A percentile compares a stretch with the other conserved stretches of the same genome.
These are phyloP conservation scores for Aethionema arabicum DNA, from an alignment of 345 rosid species.

Conservation along the genomic window DNA sequence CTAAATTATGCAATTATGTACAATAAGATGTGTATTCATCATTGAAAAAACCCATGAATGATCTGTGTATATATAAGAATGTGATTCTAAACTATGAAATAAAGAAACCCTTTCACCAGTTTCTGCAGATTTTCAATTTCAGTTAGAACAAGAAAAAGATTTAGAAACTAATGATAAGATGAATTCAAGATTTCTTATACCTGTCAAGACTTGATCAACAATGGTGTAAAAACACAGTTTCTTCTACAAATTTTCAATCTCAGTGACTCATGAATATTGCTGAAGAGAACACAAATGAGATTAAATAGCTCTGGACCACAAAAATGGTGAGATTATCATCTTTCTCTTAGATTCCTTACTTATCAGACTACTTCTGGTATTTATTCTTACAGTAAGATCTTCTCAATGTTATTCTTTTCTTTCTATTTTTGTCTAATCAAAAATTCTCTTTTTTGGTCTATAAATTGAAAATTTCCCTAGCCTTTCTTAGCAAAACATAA, in stretches of 20 bases:
- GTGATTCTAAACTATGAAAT: neutral
- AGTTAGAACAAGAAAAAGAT: too few relatives aligned
- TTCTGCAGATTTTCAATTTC: slow-evolving; percentile 89
- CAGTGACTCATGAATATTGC: neutral
- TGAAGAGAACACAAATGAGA: too few relatives aligned
- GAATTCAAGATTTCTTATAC: neutral
- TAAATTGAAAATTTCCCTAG: neutral
- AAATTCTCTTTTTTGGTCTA: slow-evolving; percentile 22
- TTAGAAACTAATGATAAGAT: neutral
- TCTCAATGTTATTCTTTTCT: slow-evolving; percentile 21
- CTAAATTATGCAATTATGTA: too few relatives aligned
- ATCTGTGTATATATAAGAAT: neutral
- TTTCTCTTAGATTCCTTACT: slow-evolving; percentile 19
- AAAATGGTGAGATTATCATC: too few relatives aligned
- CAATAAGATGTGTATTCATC: slow-evolving; percentile 12
- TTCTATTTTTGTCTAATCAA: neutral
- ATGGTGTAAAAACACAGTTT: too few relatives aligned
- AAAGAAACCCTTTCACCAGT: slow-evolving; percentile 48
- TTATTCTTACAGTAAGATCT: neutral
- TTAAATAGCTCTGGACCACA: too few relatives aligned
- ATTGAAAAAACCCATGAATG: slow-evolving; percentile 33
- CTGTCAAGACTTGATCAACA: too few relatives aligned
- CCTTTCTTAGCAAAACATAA: too few relatives aligned
- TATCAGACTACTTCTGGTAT: slow-evolving; percentile 3
- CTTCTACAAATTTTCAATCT: neutral